Conservation (phyloP, 2,329 filamentous ascomycete genomes). For the Apiospora phragmitis region DNA sequence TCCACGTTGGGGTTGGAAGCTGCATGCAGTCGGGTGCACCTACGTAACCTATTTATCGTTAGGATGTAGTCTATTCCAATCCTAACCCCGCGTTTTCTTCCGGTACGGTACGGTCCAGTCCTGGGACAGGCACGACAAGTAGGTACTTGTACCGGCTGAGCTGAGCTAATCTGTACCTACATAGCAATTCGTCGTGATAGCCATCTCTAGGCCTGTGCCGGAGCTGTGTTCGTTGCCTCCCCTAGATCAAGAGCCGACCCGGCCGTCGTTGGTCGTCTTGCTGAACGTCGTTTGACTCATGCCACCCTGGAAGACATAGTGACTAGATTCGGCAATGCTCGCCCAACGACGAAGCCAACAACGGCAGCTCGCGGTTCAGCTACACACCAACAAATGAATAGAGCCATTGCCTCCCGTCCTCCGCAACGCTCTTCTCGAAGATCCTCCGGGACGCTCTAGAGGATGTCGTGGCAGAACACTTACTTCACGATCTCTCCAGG, state of each 20-base stretch:
- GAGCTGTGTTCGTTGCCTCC: not conserved
- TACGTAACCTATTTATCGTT: not conserved
- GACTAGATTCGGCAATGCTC: not conserved
- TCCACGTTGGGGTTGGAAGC: not conserved
- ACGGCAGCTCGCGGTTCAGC: not conserved
- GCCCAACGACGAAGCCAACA: not conserved
- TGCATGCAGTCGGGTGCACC: not conserved
- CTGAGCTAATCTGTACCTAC: not conserved
- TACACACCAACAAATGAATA: not conserved
- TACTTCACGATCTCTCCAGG: not conserved
- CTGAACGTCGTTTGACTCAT: not conserved
- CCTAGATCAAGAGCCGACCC: not conserved
- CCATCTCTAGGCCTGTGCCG: not conserved
- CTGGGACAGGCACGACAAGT: not conserved
- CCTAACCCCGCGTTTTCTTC: not conserved
- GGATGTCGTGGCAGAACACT: not conserved
- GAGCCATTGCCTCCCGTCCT: not conserved
- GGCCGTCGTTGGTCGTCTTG: not conserved
- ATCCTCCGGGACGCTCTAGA: too few relatives aligned
- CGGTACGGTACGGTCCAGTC: not conserved
- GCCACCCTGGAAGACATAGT: not conserved
- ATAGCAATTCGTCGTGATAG: not conserved
- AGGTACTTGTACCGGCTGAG: not conserved
- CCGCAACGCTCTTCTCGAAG: not conserved
- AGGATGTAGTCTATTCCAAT: not conserved